Conservation (phyloP, 2,329 filamentous ascomycete genomes). For the Hirsutella rhossiliensis region DNA sequence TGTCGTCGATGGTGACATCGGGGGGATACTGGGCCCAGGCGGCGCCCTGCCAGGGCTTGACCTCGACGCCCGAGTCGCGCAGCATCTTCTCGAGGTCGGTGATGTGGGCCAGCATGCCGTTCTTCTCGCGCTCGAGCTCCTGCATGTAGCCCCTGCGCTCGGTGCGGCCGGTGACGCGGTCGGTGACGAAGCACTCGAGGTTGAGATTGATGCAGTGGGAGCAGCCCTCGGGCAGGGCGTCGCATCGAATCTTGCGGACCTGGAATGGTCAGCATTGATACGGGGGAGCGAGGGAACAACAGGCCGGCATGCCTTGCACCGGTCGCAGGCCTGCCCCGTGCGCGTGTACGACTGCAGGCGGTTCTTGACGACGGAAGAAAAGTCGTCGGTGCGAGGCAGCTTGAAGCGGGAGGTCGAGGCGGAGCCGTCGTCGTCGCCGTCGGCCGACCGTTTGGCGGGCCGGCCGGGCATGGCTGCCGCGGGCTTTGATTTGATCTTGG, state of each 20-base stretch:
- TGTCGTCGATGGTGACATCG: slow-evolving; percentile 13
- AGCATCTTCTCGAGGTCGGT: slow-evolving; percentile 57
- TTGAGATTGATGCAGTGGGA: slow-evolving; percentile 68
- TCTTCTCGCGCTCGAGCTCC: slow-evolving; percentile 60
- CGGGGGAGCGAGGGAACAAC: too few species aligned
- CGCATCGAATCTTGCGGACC: slow-evolving; percentile 81
- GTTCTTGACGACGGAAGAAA: slow-evolving; percentile 43
- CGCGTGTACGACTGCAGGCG: slow-evolving; percentile 42
- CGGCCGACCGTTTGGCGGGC: slow-evolving; percentile 24
- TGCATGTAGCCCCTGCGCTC: slow-evolving; percentile 69
- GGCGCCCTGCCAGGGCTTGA: slow-evolving; percentile 34
- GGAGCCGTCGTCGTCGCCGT: slow-evolving; percentile 19
- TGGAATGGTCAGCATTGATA: slow-evolving; percentile 17
- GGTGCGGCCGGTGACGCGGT: slow-evolving; percentile 73
- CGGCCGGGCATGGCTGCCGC: slow-evolving; percentile 7
- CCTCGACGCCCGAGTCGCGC: slow-evolving; percentile 46
- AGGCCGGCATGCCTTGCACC: slow-evolving; percentile 59
- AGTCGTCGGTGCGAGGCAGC: slow-evolving; percentile 38
- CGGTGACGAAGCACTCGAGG: slow-evolving; percentile 72
- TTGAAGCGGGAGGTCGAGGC: slow-evolving; percentile 28
- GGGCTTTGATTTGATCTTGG: not conserved
- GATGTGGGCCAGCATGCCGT: slow-evolving; percentile 53
- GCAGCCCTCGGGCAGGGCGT: slow-evolving; percentile 68
- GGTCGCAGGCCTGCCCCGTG: slow-evolving; percentile 79
- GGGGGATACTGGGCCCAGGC: slow-evolving; percentile 16